Percentiles rank a stretch among this genome's conserved stretches.
Conservation (phyloP, 768 basidiomycete species). For the Lepiota subincarnata region DNA sequence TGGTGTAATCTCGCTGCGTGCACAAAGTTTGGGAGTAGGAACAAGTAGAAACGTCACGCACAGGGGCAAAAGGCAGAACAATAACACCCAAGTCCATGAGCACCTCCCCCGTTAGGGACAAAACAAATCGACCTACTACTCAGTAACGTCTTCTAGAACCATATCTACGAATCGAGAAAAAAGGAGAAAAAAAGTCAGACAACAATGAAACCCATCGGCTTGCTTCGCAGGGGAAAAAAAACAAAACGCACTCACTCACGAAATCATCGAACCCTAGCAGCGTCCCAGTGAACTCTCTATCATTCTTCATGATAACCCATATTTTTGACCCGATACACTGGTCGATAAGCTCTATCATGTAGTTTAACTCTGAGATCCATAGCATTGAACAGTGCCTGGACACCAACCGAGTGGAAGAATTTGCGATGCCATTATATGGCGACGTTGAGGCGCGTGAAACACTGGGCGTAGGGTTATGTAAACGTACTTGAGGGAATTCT, state of each 20-base stretch:
- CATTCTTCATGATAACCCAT: slow-evolving; percentile 98
- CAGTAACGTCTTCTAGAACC: slow-evolving; percentile 94
- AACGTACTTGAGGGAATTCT: slow-evolving; percentile 9
- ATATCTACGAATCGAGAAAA: slow-evolving; percentile 52
- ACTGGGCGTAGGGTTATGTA: not conserved
- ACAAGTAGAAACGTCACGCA: not conserved
- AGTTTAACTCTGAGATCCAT: not conserved
- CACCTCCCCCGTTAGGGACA: not conserved
- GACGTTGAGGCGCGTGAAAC: not conserved
- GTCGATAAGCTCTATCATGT: slow-evolving; percentile 80
- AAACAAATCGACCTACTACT: slow-evolving; percentile 63
- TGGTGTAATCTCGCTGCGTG: slow-evolving; percentile 74
- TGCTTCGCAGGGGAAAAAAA: not conserved
- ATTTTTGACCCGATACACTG: slow-evolving; percentile 95
- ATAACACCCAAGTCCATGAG: not conserved
- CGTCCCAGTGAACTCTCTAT: slow-evolving; percentile 94
- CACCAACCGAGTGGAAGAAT: slow-evolving; percentile 82
- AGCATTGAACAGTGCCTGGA: not conserved
- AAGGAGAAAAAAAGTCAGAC: not conserved
- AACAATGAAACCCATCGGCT: not conserved
- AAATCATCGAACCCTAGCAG: slow-evolving; percentile 97
- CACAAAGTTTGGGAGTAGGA: not conserved
- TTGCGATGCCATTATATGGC: slow-evolving; percentile 73
- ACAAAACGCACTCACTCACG: slow-evolving; percentile 82
- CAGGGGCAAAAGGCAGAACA: not conserved